Conservation (phyloP, 306 rosid species). For the Prunus mongolica region DNA sequence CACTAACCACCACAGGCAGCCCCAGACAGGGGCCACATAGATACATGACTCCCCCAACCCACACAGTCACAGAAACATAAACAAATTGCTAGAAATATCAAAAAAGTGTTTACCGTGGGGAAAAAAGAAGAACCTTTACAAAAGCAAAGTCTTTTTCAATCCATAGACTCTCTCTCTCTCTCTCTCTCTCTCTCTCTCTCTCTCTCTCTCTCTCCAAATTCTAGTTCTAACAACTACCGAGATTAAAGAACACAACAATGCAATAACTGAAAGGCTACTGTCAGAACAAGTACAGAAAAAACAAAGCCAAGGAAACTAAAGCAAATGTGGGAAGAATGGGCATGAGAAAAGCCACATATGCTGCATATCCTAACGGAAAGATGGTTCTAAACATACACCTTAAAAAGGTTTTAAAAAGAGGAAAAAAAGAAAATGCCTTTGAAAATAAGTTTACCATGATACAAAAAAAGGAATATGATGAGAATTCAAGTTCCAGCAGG, state of each 20-base stretch:
- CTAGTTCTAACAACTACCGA: neutral
- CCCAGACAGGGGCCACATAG: neutral
- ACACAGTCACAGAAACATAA: neutral
- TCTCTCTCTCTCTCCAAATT: neutral
- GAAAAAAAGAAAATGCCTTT: neutral
- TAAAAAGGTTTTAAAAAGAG: neutral
- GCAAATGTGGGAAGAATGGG: neutral
- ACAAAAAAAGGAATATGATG: neutral
- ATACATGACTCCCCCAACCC: neutral
- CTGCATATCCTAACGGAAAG: neutral
- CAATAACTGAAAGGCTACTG: neutral
- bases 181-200: neutral
- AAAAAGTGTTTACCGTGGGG: neutral
- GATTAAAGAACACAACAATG: neutral
- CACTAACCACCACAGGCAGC: neutral
- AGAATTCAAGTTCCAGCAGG: neutral
- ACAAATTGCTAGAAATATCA: neutral
- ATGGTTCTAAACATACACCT: neutral
- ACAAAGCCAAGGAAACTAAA: neutral
- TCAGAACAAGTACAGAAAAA: neutral
- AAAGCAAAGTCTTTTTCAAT: neutral
- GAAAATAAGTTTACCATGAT: conserved; percentile 19
- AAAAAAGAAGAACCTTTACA: neutral
- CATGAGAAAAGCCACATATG: neutral
- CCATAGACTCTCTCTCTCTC: neutral